phyloP scores from a whole-genome alignment of 371 early-diverging fungal species.

The Gilbertella persicaria region DNA sequence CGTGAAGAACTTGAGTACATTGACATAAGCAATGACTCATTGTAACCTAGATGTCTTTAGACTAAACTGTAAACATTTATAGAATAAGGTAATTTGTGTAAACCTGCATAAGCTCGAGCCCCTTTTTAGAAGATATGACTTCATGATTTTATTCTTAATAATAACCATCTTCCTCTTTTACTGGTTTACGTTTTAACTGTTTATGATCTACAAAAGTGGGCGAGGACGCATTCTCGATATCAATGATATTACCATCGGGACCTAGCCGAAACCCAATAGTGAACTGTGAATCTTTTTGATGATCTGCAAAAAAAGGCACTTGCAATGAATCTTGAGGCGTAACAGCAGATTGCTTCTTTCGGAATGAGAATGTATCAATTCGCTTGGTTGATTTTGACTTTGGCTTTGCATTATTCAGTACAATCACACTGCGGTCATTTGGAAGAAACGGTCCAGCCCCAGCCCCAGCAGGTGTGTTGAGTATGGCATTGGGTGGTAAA shows the following conservation, averaged over 20 bases:
- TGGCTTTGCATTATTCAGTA: conserved; percentile 25
- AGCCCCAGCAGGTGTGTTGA: conserved; percentile 1
- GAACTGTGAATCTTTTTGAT: conserved; percentile 11
- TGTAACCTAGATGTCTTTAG: too few relatives aligned
- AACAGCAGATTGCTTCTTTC: conserved; percentile 8
- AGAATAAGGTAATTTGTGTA: too few relatives aligned
- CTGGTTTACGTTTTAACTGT: conserved; percentile 10
- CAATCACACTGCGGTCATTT: conserved; percentile 14
- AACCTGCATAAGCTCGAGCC: background rate
- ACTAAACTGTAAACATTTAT: too few relatives aligned
- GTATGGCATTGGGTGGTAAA: conserved; percentile 15
- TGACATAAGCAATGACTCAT: too few relatives aligned
- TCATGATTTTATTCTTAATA: too few relatives aligned
- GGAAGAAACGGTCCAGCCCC: conserved; percentile 1
- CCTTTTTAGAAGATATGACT: background rate
- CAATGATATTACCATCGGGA: conserved; percentile 19
- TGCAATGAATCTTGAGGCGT: conserved; percentile 2
- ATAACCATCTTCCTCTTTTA: conserved; percentile 3
- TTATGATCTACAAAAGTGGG: conserved; percentile 1
- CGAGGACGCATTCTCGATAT: conserved; percentile 19
- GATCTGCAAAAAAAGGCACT: conserved; percentile 1
- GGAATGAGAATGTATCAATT: conserved; percentile 17
- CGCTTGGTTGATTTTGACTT: conserved; percentile 14
- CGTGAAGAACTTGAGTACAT: too few relatives aligned
- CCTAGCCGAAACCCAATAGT: conserved; percentile 12